phyloP scores from a whole-genome alignment of 805 yeast species.

The Monosporozyma servazzii region DNA sequence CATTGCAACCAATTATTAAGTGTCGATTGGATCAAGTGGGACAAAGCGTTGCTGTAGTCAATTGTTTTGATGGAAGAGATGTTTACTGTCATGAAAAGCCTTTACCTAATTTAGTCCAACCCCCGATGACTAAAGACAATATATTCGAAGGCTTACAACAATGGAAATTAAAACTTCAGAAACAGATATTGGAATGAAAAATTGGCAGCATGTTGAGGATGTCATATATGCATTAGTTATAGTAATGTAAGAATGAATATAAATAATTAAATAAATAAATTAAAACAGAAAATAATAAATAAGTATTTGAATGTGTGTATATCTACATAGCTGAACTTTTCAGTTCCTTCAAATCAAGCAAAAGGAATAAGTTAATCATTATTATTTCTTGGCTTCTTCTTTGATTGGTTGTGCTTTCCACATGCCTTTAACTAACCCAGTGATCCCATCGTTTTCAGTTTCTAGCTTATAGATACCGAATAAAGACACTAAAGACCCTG shows the following conservation, averaged over 20 bases:
- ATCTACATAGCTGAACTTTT: neutral
- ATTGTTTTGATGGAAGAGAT: slow-evolving; percentile 21
- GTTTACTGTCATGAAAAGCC: slow-evolving; percentile 17
- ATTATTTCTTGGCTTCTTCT: neutral
- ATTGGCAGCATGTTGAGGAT: neutral
- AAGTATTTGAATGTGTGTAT: neutral
- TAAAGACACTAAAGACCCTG: slow-evolving; percentile 62
- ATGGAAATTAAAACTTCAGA: slow-evolving; percentile 14
- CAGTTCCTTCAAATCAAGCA: too few species aligned
- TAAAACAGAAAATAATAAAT: neutral
- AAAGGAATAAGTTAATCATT: too few species aligned
- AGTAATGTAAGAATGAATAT: slow-evolving; percentile 1
- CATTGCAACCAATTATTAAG: slow-evolving; percentile 13
- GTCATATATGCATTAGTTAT: neutral
- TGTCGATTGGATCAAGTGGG: slow-evolving; percentile 18
- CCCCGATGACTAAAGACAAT: neutral
- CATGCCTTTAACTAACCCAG: slow-evolving; percentile 31
- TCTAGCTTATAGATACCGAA: slow-evolving; percentile 79
- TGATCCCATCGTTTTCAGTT: slow-evolving; percentile 70
- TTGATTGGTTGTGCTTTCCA: slow-evolving; percentile 4
- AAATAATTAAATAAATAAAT: slow-evolving; percentile 3
- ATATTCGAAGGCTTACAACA: slow-evolving; percentile 7
- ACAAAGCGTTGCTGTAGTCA: slow-evolving; percentile 7
- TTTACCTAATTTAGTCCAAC: slow-evolving; percentile 1
- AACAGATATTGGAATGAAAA: slow-evolving; percentile 7